These are phyloP conservation scores for Eragrostis nindensis DNA, from an alignment of 176 grass and related monocot genomes.

Conservation along the genomic window DNA sequence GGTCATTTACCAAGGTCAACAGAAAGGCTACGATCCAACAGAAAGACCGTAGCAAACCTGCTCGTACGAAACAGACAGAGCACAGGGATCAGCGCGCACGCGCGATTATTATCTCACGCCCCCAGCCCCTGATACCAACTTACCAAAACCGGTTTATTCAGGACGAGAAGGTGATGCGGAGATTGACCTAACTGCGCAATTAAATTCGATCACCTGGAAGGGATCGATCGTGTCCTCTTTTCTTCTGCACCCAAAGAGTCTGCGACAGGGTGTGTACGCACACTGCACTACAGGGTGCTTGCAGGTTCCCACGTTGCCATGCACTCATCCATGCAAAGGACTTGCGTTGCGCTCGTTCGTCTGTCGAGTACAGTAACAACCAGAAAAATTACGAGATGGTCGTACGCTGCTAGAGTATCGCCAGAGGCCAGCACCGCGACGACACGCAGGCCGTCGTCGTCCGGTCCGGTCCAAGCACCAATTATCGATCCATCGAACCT, in stretches of 20 bases:
- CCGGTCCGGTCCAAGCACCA: constrained; percentile 17
- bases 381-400: too few relatives aligned
- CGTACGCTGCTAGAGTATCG: too few relatives aligned
- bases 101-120: background rate
- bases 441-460: background rate
- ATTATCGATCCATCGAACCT: background rate
- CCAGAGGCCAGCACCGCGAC: background rate
- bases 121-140: background rate
- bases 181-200: background rate
- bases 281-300: too few relatives aligned
- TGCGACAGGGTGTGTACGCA: background rate
- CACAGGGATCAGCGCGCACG: background rate
- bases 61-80: background rate
- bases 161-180: background rate
- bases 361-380: too few relatives aligned
- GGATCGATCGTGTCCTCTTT: background rate
- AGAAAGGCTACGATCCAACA: too few relatives aligned
- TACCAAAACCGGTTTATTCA: background rate
- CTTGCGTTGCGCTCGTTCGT: too few relatives aligned
- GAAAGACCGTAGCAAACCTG: too few relatives aligned
- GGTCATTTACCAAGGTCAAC: too few relatives aligned
- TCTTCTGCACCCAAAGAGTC: too few relatives aligned
- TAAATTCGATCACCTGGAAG: background rate
- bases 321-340: too few relatives aligned
- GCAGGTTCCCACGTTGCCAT: too few relatives aligned